A percentile compares a stretch with the other conserved stretches of the same genome.
These are phyloP conservation scores for Priceomyces medius DNA, from an alignment of 805 yeast genomes.

Conservation along the genomic window DNA sequence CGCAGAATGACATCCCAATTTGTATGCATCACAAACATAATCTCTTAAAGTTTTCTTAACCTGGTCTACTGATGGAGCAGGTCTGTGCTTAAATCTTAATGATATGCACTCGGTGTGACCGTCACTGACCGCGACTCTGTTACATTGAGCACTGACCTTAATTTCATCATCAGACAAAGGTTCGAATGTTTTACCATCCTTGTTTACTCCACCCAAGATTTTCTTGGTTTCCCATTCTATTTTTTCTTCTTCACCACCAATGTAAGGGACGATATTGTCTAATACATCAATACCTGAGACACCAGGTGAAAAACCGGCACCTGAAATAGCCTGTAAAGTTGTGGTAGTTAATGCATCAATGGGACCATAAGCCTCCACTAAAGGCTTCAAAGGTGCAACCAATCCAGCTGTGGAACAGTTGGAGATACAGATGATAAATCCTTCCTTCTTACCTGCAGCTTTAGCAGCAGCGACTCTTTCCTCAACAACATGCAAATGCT, in stretches of 20 bases:
- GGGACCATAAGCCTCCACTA: constrained; percentile 87
- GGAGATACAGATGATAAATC: constrained; percentile 90
- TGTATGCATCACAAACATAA: constrained; percentile 80
- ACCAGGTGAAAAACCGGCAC: constrained; percentile 98
- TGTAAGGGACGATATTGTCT: constrained; percentile 93
- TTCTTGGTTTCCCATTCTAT: constrained; percentile 98
- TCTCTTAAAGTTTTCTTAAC: constrained; percentile 68
- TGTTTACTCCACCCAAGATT: constrained; percentile 70
- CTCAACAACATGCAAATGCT: constrained; percentile 75
- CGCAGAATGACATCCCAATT: constrained; percentile 83
- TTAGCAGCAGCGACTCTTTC: constrained; percentile 55
- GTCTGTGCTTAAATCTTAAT: constrained; percentile 73
- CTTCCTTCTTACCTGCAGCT: constrained; percentile 60
- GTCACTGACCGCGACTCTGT: constrained; percentile 94
- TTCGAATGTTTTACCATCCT: constrained; percentile 52
- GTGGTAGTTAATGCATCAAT: constrained; percentile 82
- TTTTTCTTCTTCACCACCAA: constrained; percentile 96
- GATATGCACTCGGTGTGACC: constrained; percentile 97
- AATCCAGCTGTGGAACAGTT: constrained; percentile 98
- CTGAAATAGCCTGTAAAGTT: constrained; percentile 95
- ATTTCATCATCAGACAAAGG: constrained; percentile 66
- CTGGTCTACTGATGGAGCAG: constrained; percentile 82
- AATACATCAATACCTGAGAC: constrained; percentile 92
- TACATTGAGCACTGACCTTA: constrained; percentile 93
- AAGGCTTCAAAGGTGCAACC: constrained; percentile 95